Evolutionary conservation across 2,329 filamentous ascomycete species (phyloP).

Genomic region (Exophiala oligosperma): DNA sequence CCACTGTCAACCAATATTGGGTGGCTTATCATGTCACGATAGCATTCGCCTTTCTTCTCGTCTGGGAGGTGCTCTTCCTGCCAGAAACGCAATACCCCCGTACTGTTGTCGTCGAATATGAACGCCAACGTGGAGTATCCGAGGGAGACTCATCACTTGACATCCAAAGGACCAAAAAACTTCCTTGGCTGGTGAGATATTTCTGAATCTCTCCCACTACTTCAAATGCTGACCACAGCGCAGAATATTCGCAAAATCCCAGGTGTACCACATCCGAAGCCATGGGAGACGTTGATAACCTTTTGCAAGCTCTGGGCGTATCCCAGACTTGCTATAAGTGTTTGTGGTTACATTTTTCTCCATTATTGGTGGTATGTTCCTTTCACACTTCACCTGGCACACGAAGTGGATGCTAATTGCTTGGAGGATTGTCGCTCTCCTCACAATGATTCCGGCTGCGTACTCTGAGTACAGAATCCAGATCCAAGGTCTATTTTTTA

Average conservation of each 20-base stretch:
- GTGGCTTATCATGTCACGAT: conserved; percentile 14
- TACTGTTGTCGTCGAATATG: not conserved
- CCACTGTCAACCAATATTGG: conserved; percentile 8
- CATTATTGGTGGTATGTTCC: conserved; percentile 15
- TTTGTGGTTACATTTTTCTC: conserved; percentile 11
- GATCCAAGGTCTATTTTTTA: conserved; percentile 12
- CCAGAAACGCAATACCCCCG: conserved; percentile 14
- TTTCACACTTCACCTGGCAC: too few species aligned
- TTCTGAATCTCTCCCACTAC: not conserved
- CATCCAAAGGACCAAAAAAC: conserved; percentile 11
- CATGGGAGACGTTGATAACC: conserved; percentile 8
- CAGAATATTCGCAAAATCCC: conserved; percentile 14
- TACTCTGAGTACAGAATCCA: conserved; percentile 10
- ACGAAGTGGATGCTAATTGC: too few species aligned
- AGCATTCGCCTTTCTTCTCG: conserved; percentile 5
- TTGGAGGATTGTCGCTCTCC: conserved; percentile 3
- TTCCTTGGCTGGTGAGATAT: conserved; percentile 2
- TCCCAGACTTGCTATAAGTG: conserved; percentile 7
- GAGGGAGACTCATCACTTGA: not conserved
- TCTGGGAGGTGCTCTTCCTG: conserved; percentile 4
- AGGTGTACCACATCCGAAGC: conserved; percentile 9
- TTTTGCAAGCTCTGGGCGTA: conserved; percentile 9
- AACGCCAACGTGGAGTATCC: not conserved
- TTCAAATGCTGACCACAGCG: not conserved
- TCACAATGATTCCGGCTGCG: conserved; percentile 11